A percentile compares a stretch with the other conserved stretches of the same genome.
Evolutionary conservation across 768 basidiomycete genomes (phyloP).

Genomic region (Leccinum incarnatum): DNA sequence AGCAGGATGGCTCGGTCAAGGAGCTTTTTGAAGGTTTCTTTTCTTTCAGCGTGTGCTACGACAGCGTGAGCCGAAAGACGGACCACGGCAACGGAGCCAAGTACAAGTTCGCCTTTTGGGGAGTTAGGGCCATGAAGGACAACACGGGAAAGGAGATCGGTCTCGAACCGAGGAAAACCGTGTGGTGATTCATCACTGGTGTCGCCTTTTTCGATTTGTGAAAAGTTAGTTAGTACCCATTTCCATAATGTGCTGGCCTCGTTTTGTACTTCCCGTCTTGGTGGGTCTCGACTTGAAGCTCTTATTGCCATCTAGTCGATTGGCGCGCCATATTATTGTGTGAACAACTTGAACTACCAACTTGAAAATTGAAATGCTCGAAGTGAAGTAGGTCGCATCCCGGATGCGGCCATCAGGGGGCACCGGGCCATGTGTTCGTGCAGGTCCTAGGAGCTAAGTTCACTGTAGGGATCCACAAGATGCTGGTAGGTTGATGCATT

Average conservation of each 20-base stretch:
- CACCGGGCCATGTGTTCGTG: not conserved
- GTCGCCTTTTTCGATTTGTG: slow-evolving; percentile 6
- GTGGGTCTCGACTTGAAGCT: not conserved
- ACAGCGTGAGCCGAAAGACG: slow-evolving; percentile 33
- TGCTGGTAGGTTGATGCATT: too few relatives aligned
- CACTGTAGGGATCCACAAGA: too few relatives aligned
- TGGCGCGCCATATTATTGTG: not conserved
- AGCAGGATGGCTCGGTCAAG: slow-evolving; percentile 15
- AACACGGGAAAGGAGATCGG: slow-evolving; percentile 35
- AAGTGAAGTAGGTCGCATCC: not conserved
- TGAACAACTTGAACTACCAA: not conserved
- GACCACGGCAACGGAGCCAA: slow-evolving; percentile 35
- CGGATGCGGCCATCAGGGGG: not conserved
- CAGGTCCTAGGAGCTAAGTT: not conserved
- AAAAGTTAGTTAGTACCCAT: not conserved
- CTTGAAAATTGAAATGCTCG: not conserved
- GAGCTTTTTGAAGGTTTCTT: slow-evolving; percentile 42
- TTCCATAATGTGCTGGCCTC: not conserved
- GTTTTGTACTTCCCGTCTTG: not conserved
- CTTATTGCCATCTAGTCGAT: not conserved
- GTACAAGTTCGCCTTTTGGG: slow-evolving; percentile 36
- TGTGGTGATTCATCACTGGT: not conserved
- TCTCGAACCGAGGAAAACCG: slow-evolving; percentile 25
- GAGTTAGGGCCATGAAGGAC: slow-evolving; percentile 35
- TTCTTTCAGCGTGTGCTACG: slow-evolving; percentile 35